A percentile compares a stretch with the other conserved stretches of the same genome.
These are phyloP conservation scores for Scheffersomyces lignicola DNA, from an alignment of 1,139 yeast genomes.

Conservation along the genomic window DNA sequence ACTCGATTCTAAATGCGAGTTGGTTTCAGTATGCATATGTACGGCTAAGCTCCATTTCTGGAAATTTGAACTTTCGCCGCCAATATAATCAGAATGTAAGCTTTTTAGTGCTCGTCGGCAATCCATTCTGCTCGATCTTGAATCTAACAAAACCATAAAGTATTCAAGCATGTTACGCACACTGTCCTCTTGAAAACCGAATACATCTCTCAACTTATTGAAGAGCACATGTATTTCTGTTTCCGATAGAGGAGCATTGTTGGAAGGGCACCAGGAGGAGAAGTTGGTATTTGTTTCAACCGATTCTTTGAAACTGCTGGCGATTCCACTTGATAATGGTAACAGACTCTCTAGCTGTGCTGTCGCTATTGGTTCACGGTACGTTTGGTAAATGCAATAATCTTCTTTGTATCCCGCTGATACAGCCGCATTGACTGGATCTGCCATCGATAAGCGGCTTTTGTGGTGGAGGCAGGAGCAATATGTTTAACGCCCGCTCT, in stretches of 20 bases:
- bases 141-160: constrained; percentile 41
- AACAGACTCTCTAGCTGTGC: background rate
- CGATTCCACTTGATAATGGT: too few relatives aligned
- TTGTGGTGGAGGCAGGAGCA: too few relatives aligned
- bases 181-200: constrained; percentile 40
- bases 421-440: background rate
- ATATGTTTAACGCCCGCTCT: too few relatives aligned
- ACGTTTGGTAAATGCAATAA: background rate
- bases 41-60: constrained; percentile 45
- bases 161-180: constrained; percentile 37
- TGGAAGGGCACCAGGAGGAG: constrained; percentile 37
- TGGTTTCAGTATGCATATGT: constrained; percentile 11
- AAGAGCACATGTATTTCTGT: constrained; percentile 23
- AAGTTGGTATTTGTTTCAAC: background rate
- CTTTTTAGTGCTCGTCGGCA: constrained; percentile 36
- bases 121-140: constrained; percentile 39
- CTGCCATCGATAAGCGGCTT: too few relatives aligned
- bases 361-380: constrained; percentile 1
- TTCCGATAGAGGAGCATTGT: constrained; percentile 25
- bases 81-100: constrained; percentile 43
- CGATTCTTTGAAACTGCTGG: background rate
- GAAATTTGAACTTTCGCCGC: constrained; percentile 40
- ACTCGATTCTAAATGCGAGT: constrained; percentile 15
- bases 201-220: constrained; percentile 17
- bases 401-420: constrained; percentile 2